These are phyloP conservation scores for Zygosaccharomyces pseudobailii DNA, from an alignment of 1,139 yeast species.

Conservation along the genomic window DNA sequence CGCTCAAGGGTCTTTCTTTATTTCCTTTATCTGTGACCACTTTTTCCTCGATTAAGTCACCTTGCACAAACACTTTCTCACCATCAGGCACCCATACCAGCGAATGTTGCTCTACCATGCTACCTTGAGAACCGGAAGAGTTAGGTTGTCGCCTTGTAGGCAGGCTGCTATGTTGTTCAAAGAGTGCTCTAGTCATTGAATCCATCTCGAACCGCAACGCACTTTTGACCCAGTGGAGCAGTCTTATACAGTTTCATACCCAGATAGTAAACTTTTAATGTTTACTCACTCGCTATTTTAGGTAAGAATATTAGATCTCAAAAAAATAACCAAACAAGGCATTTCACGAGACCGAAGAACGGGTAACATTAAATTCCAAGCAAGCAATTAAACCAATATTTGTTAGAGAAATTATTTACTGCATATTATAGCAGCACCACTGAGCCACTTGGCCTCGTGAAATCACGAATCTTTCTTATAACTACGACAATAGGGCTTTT, in stretches of 20 bases:
- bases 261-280: neutral
- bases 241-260: neutral
- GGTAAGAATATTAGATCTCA: conserved; percentile 4
- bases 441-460: neutral
- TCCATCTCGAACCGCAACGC: neutral
- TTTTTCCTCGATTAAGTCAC: conserved; percentile 43
- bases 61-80: conserved; percentile 62
- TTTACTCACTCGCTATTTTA: conserved; percentile 3
- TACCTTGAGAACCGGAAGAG: conserved; percentile 2
- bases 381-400: too few relatives aligned
- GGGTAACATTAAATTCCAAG: neutral
- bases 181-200: conserved; percentile 3
- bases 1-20: conserved; percentile 17
- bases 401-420: too few relatives aligned
- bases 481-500: too few relatives aligned
- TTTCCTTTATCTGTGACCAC: conserved; percentile 20
- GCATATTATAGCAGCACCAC: neutral
- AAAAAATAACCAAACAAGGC: neutral
- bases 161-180: neutral
- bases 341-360: neutral
- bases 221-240: conserved; percentile 1
- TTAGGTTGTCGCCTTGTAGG: conserved; percentile 1
- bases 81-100: conserved; percentile 85
- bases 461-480: too few relatives aligned
- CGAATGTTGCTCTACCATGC: conserved; percentile 9